Conservation (phyloP, 1,139 yeast species). For the Diutina scorzettiae region DNA sequence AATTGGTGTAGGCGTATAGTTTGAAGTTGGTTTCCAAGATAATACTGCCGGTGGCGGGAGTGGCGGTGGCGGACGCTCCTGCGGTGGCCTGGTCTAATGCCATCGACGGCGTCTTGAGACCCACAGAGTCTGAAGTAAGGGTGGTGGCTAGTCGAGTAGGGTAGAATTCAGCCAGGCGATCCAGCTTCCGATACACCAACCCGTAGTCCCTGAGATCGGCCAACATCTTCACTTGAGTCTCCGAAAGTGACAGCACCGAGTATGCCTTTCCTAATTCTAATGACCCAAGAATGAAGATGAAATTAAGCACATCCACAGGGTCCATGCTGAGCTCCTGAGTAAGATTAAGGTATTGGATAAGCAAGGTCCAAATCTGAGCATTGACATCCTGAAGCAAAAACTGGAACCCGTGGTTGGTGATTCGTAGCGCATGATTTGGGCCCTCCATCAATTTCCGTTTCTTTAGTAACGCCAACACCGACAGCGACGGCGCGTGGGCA, state of each 20-base stretch:
- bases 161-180: conserved; percentile 55
- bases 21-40: conserved; percentile 91
- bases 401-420: conserved; percentile 89
- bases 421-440: conserved; percentile 37
- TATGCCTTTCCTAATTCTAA: conserved; percentile 85
- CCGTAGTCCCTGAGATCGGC: conserved; percentile 90
- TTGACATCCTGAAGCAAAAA: conserved; percentile 84
- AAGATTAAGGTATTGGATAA: conserved; percentile 76
- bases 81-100: conserved; percentile 39
- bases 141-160: conserved; percentile 91
- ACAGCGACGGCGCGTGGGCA: conserved; percentile 48
- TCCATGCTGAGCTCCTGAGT: conserved; percentile 84
- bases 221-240: conserved; percentile 77
- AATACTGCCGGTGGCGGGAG: conserved; percentile 45
- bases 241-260: conserved; percentile 56
- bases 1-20: conserved; percentile 84
- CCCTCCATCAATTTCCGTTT: conserved; percentile 84
- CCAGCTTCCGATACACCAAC: conserved; percentile 64
- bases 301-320: conserved; percentile 90
- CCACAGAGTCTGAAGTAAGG: conserved; percentile 71
- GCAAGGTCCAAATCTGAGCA: conserved; percentile 89
- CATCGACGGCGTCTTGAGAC: conserved; percentile 55
- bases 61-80: not conserved
- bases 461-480: conserved; percentile 50
- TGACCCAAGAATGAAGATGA: conserved; percentile 86